Percentiles rank a stretch among this genome's conserved stretches.
These are phyloP conservation scores for Moniliella sp. DNA, from an alignment of 1,284 basidiomycete genomes.

Conservation along the genomic window DNA sequence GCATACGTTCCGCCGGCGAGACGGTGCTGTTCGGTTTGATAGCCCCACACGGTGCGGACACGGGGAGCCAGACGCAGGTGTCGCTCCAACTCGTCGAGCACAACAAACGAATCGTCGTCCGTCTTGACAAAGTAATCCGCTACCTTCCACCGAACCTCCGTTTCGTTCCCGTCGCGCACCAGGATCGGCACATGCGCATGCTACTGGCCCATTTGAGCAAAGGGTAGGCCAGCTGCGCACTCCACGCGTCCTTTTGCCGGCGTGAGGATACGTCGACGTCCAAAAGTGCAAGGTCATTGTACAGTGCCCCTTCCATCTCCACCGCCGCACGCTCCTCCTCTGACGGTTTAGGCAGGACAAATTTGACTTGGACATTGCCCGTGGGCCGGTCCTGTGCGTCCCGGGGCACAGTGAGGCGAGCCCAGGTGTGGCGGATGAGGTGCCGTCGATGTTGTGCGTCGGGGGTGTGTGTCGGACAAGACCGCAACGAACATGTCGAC, in stretches of 20 bases:
- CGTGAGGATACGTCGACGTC: constrained; percentile 74
- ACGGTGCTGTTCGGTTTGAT: constrained; percentile 58
- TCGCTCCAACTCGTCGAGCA: constrained; percentile 28
- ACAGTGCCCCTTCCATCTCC: constrained; percentile 72
- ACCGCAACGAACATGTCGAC: constrained; percentile 74
- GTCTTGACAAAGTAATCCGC: constrained; percentile 32
- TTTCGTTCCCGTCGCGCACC: background rate
- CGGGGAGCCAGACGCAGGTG: constrained; percentile 26
- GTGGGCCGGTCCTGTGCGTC: constrained; percentile 20
- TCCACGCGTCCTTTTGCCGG: too few species aligned
- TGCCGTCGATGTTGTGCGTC: too few species aligned
- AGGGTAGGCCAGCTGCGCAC: too few species aligned
- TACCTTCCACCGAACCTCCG: constrained; percentile 23
- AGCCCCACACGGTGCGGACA: constrained; percentile 29
- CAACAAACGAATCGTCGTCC: constrained; percentile 28
- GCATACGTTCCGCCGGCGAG: constrained; percentile 93
- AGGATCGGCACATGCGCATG: constrained; percentile 66
- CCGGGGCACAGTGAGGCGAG: constrained; percentile 42
- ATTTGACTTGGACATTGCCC: constrained; percentile 63
- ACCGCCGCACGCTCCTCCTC: constrained; percentile 58
- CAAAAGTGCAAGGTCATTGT: constrained; percentile 67
- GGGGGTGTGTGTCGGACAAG: too few species aligned
- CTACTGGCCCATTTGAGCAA: constrained; percentile 67
- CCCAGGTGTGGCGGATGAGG: constrained; percentile 73
- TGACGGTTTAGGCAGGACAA: constrained; percentile 67